phyloP scores from a whole-genome alignment of 768 basidiomycete genomes.

The Clavaria fumosa region DNA sequence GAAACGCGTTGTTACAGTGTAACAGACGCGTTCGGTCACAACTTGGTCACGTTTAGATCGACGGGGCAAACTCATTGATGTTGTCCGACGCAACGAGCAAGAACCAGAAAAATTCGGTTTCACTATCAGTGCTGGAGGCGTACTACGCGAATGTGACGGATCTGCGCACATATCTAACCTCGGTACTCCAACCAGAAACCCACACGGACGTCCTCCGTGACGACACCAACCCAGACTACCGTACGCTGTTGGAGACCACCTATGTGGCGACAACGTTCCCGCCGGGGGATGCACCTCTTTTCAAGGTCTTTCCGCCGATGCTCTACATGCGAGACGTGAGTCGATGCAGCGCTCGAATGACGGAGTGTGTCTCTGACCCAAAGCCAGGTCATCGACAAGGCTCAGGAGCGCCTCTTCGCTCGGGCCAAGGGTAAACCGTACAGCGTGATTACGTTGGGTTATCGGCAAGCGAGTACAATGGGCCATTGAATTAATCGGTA shows the following conservation, averaged over 20 bases:
- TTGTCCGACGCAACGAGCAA: too few species aligned
- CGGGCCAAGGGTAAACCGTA: constrained; percentile 16
- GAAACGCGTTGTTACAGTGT: too few species aligned
- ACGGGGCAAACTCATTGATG: too few species aligned
- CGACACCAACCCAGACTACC: constrained; percentile 18
- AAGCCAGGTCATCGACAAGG: constrained; percentile 42
- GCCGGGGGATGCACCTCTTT: constrained; percentile 9
- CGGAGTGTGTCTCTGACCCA: not conserved
- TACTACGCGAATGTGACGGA: constrained; percentile 29
- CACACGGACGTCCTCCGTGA: constrained; percentile 9
- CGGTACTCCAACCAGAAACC: constrained; percentile 17
- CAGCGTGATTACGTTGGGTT: constrained; percentile 56
- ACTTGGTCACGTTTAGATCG: too few species aligned
- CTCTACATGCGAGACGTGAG: constrained; percentile 41
- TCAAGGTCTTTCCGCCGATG: constrained; percentile 24
- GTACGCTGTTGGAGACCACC: constrained; percentile 27
- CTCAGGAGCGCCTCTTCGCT: constrained; percentile 36
- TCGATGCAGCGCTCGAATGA: not conserved
- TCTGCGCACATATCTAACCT: constrained; percentile 24
- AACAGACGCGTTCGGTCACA: too few species aligned
- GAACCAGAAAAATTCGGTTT: too few species aligned
- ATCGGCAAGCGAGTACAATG: constrained; percentile 33
- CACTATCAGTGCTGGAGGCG: constrained; percentile 22
- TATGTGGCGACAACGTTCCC: constrained; percentile 26
- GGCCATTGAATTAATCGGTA: not conserved